Evolutionary conservation across 2,329 filamentous ascomycete genomes (phyloP).

Genomic region (Paracamarosporium sp.): DNA sequence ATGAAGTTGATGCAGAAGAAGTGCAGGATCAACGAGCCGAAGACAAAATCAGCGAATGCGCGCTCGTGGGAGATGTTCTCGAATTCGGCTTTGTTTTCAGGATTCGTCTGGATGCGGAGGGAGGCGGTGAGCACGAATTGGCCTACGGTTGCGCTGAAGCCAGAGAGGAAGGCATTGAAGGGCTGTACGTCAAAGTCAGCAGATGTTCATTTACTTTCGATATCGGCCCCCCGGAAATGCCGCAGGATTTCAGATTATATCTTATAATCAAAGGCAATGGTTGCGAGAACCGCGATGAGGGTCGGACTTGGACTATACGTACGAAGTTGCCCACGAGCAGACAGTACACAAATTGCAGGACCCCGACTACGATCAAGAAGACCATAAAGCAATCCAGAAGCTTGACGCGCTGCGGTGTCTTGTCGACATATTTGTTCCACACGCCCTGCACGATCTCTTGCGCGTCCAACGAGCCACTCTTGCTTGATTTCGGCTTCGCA

Average conservation of each 20-base stretch:
- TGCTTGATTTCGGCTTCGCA: conserved; percentile 31
- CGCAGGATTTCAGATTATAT: neutral
- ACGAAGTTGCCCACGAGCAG: conserved; percentile 93
- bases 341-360: conserved; percentile 93
- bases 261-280: neutral
- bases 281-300: neutral
- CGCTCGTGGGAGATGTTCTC: conserved; percentile 79
- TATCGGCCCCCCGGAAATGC: neutral
- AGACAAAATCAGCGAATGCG: conserved; percentile 94
- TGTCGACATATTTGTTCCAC: conserved; percentile 77
- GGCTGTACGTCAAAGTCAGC: conserved; percentile 63
- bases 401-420: conserved; percentile 89
- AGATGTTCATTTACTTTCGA: neutral
- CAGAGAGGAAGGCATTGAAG: conserved; percentile 97
- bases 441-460: conserved; percentile 72
- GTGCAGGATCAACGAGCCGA: conserved; percentile 93
- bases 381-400: conserved; percentile 89
- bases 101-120: conserved; percentile 90
- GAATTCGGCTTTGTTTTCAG: conserved; percentile 80
- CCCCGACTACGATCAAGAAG: conserved; percentile 85
- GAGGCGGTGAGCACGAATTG: conserved; percentile 95
- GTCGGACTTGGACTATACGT: conserved; percentile 51
- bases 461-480: conserved; percentile 37
- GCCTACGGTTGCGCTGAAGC: conserved; percentile 92
- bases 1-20: conserved; percentile 99